Percentiles rank a stretch among this genome's conserved stretches.
Evolutionary conservation across 1,139 yeast genomes (phyloP).

Genomic region (Yamadazyma blattariae): DNA sequence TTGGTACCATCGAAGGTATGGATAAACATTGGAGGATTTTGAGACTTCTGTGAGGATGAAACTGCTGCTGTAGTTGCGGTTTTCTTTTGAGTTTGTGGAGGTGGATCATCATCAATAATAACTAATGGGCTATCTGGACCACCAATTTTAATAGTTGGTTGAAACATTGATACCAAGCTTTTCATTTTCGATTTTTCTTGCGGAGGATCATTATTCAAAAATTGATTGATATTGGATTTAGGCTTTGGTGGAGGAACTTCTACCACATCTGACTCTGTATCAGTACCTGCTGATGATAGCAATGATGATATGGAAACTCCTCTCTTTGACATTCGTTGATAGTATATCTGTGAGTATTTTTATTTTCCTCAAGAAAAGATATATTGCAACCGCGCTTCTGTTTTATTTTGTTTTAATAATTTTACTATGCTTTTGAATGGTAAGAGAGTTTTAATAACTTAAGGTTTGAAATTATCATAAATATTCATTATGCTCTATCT

Average conservation of each 20-base stretch:
- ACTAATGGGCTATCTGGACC: conserved; percentile 12
- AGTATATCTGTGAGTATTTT: neutral
- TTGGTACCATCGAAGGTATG: conserved; percentile 5
- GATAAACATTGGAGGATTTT: neutral
- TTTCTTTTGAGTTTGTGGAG: neutral
- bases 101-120: conserved; percentile 14
- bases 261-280: neutral
- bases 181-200: conserved; percentile 1
- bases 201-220: neutral
- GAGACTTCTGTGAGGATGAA: conserved; percentile 1
- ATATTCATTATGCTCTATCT: conserved; percentile 56
- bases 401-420: no score
- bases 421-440: no score
- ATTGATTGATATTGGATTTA: neutral
- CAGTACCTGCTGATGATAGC: conserved; percentile 9
- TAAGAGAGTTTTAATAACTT: no score
- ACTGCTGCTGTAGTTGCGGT: neutral
- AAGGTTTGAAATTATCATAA: no score
- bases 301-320: conserved; percentile 27
- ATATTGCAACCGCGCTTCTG: no score
- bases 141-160: conserved; percentile 20
- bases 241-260: neutral
- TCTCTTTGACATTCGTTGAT: conserved; percentile 8
- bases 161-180: conserved; percentile 22
- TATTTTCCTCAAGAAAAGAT: no score